Evolutionary conservation across 805 yeast genomes (phyloP).

Genomic region (Barnettozyma salicaria): DNA sequence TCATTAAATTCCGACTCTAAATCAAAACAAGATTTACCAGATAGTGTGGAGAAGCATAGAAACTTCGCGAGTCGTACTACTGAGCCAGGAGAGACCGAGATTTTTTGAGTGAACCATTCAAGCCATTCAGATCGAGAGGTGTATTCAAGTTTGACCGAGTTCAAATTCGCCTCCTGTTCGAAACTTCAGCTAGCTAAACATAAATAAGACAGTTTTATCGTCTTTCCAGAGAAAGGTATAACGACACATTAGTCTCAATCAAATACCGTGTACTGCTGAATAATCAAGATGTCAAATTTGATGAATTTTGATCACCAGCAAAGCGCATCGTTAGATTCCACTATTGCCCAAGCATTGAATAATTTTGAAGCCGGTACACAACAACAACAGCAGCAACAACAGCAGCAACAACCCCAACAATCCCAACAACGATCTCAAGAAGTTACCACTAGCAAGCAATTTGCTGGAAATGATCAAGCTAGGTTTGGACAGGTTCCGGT

Average conservation of each 20-base stretch:
- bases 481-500: constrained; percentile 18
- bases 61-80: too few relatives aligned
- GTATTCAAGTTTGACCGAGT: too few relatives aligned
- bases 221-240: too few relatives aligned
- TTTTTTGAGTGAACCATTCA: too few relatives aligned
- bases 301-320: constrained; percentile 15
- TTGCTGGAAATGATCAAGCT: constrained; percentile 1
- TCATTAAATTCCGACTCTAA: constrained; percentile 2
- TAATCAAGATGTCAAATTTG: constrained; percentile 7
- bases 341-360: constrained; percentile 16
- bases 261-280: neutral
- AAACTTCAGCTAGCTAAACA: neutral
- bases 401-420: constrained; percentile 12
- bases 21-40: too few relatives aligned
- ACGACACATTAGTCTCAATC: too few relatives aligned
- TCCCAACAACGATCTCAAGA: constrained; percentile 5
- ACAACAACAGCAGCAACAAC: constrained; percentile 14
- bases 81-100: too few relatives aligned
- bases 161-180: neutral
- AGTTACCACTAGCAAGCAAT: neutral
- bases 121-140: too few relatives aligned
- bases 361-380: constrained; percentile 10
- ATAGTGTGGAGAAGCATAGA: neutral
- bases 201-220: too few relatives aligned
- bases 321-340: constrained; percentile 10